Percentiles rank a stretch among this genome's conserved stretches.
These are phyloP conservation scores for Hypoxylon sp. DNA, from an alignment of 2,329 filamentous ascomycete species.

Conservation along the genomic window DNA sequence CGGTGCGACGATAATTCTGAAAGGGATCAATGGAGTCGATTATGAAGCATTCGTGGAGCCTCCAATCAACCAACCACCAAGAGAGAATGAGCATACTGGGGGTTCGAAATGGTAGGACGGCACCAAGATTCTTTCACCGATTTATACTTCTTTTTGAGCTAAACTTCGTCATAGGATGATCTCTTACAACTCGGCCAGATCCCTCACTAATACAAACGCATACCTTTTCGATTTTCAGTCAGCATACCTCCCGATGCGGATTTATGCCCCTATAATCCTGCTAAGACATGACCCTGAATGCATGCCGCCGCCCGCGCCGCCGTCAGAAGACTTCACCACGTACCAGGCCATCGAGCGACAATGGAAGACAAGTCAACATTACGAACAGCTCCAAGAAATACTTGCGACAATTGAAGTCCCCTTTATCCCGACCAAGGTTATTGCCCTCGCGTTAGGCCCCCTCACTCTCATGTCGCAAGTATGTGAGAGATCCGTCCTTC, in stretches of 20 bases:
- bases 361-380: conserved; percentile 41
- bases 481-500: conserved; percentile 28
- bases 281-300: conserved; percentile 1
- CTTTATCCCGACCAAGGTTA: conserved; percentile 38
- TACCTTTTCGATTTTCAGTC: conserved; percentile 21
- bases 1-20: conserved; percentile 14
- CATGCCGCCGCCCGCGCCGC: conserved; percentile 24
- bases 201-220: conserved; percentile 28
- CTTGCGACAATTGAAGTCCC: conserved; percentile 40
- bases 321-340: conserved; percentile 33
- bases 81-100: neutral
- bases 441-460: conserved; percentile 41
- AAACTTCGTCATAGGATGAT: conserved; percentile 33
- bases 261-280: conserved; percentile 31
- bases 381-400: conserved; percentile 35
- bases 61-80: neutral
- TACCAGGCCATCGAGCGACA: conserved; percentile 31
- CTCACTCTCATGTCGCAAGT: conserved; percentile 31
- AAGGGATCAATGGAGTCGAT: conserved; percentile 24
- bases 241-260: conserved; percentile 45
- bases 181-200: conserved; percentile 32
- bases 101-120: conserved; percentile 40
- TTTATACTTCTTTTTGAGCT: conserved; percentile 7
- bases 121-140: conserved; percentile 5
- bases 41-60: conserved; percentile 16